These are phyloP conservation scores for Phoenix roebelenii DNA, from an alignment of 176 grass and related monocot species.

Conservation along the genomic window DNA sequence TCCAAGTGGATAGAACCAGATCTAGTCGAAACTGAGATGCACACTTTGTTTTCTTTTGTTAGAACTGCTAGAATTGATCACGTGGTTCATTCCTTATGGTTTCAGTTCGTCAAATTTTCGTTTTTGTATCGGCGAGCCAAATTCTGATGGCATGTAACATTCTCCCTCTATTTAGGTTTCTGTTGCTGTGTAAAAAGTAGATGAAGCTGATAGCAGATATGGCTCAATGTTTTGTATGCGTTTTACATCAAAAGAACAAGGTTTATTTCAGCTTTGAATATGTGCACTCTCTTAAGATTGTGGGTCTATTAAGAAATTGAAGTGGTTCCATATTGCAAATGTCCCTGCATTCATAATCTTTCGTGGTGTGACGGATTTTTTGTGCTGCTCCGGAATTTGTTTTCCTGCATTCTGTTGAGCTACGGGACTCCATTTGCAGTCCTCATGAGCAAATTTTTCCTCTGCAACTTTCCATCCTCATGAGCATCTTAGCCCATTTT, in stretches of 20 bases:
- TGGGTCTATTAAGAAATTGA: too few relatives aligned
- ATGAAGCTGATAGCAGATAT: not conserved
- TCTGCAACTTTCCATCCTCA: not conserved
- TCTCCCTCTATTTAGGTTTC: not conserved
- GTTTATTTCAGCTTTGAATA: too few relatives aligned
- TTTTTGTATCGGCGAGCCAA: not conserved
- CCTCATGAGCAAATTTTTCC: not conserved
- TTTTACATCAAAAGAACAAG: too few relatives aligned
- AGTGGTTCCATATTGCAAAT: too few relatives aligned
- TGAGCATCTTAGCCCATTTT: too few relatives aligned
- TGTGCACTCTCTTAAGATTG: too few relatives aligned
- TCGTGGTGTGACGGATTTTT: too few relatives aligned
- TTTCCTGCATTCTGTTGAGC: not conserved
- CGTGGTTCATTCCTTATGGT: too few relatives aligned
- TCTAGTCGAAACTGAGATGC: slow-evolving; percentile 36
- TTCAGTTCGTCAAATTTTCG: not conserved
- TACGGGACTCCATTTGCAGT: not conserved
- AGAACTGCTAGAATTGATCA: too few relatives aligned
- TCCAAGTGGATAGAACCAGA: slow-evolving; percentile 28
- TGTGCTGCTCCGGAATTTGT: not conserved
- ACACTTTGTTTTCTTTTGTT: too few relatives aligned
- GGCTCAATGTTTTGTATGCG: too few relatives aligned
- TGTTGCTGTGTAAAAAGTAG: not conserved
- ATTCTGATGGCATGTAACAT: slow-evolving; percentile 1
- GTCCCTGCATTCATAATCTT: too few relatives aligned